phyloP scores from a whole-genome alignment of 2,329 filamentous ascomycete genomes.

The Scytalidium lignicola region DNA sequence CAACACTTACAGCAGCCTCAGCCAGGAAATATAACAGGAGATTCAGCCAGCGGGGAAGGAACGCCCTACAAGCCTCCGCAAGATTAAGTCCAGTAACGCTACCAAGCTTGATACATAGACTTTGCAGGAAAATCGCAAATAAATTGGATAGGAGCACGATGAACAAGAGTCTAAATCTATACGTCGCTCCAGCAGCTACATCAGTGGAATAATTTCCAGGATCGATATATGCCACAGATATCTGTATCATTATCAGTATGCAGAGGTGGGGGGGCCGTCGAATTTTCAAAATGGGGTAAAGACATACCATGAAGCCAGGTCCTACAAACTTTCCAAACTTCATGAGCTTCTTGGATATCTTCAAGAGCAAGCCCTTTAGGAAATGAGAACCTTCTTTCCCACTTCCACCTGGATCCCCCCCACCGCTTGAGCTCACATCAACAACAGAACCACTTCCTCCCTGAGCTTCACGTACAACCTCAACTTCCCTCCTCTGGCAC shows the following conservation, averaged over 20 bases:
- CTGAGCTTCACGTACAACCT: too few species aligned
- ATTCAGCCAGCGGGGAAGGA: slow-evolving; percentile 49
- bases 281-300: background rate
- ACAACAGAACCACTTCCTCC: background rate
- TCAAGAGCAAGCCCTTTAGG: background rate
- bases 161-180: slow-evolving; percentile 48
- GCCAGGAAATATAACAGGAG: slow-evolving; percentile 48
- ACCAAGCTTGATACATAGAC: slow-evolving; percentile 49
- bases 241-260: slow-evolving; percentile 13
- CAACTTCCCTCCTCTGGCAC: slow-evolving; percentile 67
- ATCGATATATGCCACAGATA: slow-evolving; percentile 34
- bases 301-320: slow-evolving; percentile 41
- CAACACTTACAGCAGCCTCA: slow-evolving; percentile 35
- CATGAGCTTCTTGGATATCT: slow-evolving; percentile 17
- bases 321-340: slow-evolving; percentile 48
- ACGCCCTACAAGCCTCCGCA: slow-evolving; percentile 45
- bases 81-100: slow-evolving; percentile 50
- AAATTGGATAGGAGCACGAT: slow-evolving; percentile 52
- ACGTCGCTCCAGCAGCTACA: slow-evolving; percentile 50
- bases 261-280: background rate
- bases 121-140: slow-evolving; percentile 54
- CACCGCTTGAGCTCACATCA: background rate
- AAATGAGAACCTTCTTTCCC: background rate
- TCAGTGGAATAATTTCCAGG: slow-evolving; percentile 53
- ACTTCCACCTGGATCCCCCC: background rate